Conservation (phyloP, 1,284 basidiomycete genomes). For the Puccinia polysora region DNA sequence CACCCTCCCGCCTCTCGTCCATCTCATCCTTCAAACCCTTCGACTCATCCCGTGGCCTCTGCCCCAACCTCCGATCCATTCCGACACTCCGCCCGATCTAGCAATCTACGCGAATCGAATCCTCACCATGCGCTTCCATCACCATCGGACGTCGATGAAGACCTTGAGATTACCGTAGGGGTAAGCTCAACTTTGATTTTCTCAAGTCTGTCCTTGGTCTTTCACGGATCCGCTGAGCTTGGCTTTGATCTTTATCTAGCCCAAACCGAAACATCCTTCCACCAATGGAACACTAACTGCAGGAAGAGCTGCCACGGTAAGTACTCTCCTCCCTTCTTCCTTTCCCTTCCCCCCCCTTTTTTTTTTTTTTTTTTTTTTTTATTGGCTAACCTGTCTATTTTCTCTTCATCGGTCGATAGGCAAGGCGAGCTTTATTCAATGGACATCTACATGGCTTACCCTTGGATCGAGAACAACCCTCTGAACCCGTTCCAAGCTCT, state of each 20-base stretch:
- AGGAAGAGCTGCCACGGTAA: slow-evolving; percentile 13
- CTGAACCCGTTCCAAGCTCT: slow-evolving; percentile 1
- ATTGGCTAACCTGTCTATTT: background rate
- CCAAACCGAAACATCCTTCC: background rate
- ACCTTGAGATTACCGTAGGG: background rate
- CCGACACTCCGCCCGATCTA: background rate
- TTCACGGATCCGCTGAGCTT: background rate
- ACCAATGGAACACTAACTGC: too few relatives aligned
- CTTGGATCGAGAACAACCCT: background rate
- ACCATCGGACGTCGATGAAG: slow-evolving; percentile 10
- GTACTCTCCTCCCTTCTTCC: slow-evolving; percentile 3
- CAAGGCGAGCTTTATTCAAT: background rate
- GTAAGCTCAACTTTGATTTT: background rate
- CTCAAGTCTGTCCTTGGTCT: slow-evolving; percentile 1
- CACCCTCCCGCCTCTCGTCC: background rate
- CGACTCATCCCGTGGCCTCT: slow-evolving; percentile 9
- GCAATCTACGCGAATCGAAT: background rate
- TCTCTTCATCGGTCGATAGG: background rate
- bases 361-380: background rate
- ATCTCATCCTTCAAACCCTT: background rate
- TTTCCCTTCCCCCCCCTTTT: background rate
- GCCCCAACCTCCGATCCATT: background rate
- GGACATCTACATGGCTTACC: background rate
- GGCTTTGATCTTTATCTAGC: background rate
- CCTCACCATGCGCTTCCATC: background rate